phyloP scores from a whole-genome alignment of 2,329 filamentous ascomycete species.

The Aspergillus alliaceus region DNA sequence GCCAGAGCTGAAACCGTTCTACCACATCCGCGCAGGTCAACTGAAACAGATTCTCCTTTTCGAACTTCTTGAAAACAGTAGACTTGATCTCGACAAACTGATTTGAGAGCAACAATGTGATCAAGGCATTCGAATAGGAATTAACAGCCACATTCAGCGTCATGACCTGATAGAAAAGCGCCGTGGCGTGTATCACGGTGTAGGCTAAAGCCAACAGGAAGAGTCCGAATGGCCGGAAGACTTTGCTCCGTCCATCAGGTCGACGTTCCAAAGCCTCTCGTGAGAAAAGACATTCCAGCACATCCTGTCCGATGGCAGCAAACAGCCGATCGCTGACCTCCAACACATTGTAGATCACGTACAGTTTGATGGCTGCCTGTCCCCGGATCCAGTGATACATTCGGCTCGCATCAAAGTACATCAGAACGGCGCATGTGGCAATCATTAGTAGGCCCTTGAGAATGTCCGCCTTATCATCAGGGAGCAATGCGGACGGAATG shows the following conservation, averaged over 20 bases:
- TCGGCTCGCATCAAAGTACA: constrained; percentile 89
- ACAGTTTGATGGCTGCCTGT: constrained; percentile 95
- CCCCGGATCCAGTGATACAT: constrained; percentile 98
- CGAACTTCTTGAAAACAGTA: constrained; percentile 97
- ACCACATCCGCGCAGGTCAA: constrained; percentile 95
- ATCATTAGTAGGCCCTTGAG: constrained; percentile 88
- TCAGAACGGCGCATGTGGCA: constrained; percentile 78
- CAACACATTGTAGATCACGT: constrained; percentile 97
- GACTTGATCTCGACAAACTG: constrained; percentile 99
- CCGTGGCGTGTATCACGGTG: constrained; percentile 81
- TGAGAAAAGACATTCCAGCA: constrained; percentile 93
- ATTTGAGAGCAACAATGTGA: constrained; percentile 91
- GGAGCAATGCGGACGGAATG: constrained; percentile 77
- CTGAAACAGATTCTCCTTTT: constrained; percentile 97
- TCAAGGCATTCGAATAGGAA: constrained; percentile 92
- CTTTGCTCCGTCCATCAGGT: constrained; percentile 83
- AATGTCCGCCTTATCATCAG: constrained; percentile 92
- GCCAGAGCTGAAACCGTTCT: constrained; percentile 94
- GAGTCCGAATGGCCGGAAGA: constrained; percentile 85
- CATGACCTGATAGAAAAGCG: constrained; percentile 95
- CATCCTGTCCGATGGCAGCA: constrained; percentile 89
- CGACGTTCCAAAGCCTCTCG: constrained; percentile 87
- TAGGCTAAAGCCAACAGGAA: constrained; percentile 84
- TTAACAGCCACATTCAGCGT: constrained; percentile 98
- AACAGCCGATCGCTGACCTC: constrained; percentile 87